phyloP scores from a whole-genome alignment of 208 protist species.

The Crithidia sp. region DNA sequence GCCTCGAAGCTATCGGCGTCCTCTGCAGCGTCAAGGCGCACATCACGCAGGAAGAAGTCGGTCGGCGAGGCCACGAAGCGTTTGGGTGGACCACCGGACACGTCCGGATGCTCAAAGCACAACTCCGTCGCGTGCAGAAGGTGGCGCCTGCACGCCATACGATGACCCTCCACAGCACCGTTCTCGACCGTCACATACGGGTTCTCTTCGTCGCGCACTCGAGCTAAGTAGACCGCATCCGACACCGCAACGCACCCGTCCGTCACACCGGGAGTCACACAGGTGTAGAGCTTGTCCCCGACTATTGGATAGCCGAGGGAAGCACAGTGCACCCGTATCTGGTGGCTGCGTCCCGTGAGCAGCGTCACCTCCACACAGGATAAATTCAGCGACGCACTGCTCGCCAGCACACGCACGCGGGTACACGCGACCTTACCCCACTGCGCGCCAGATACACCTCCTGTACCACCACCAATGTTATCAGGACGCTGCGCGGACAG shows the following conservation, averaged over 20 bases:
- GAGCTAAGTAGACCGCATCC: constrained; percentile 73
- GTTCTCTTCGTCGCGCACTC: constrained; percentile 35
- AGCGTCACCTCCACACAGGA: constrained; percentile 70
- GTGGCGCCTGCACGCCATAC: constrained; percentile 50
- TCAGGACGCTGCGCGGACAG: neutral
- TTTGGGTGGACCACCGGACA: constrained; percentile 11
- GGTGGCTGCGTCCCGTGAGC: constrained; percentile 87
- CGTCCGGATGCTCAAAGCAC: constrained; percentile 50
- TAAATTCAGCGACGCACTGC: constrained; percentile 34
- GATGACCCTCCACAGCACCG: constrained; percentile 4
- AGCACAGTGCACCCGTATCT: constrained; percentile 86
- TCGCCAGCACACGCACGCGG: constrained; percentile 50
- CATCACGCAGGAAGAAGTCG: constrained; percentile 52
- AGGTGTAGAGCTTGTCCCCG: constrained; percentile 85
- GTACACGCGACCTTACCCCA: constrained; percentile 60
- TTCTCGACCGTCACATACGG: constrained; percentile 10
- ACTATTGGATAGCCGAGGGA: constrained; percentile 81
- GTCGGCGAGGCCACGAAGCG: constrained; percentile 34
- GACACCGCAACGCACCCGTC: constrained; percentile 46
- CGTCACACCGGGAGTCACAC: constrained; percentile 32
- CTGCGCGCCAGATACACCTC: neutral
- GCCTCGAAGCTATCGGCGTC: neutral
- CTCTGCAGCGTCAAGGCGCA: constrained; percentile 16
- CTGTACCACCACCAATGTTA: too few species aligned
- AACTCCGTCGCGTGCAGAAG: constrained; percentile 69